Conservation (phyloP, 371 early-diverging fungal genomes). For the Coemansia sp. region DNA sequence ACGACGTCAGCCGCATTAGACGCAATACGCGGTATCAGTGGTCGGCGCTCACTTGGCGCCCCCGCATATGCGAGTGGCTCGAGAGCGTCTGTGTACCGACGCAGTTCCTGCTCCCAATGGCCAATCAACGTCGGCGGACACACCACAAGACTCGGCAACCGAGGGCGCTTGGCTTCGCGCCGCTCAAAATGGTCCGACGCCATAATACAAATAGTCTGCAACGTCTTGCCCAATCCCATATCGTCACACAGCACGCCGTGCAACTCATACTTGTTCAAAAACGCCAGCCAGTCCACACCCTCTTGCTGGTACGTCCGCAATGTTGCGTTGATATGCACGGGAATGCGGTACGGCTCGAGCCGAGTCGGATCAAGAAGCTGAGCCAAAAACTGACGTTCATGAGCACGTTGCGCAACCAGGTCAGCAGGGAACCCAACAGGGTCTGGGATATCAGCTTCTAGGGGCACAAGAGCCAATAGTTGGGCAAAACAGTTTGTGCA, state of each 20-base stretch:
- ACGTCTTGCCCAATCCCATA: slow-evolving; percentile 98
- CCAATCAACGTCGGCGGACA: slow-evolving; percentile 96
- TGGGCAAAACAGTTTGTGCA: slow-evolving; percentile 92
- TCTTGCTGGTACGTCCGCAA: slow-evolving; percentile 95
- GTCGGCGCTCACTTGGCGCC: slow-evolving; percentile 71
- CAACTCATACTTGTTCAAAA: slow-evolving; percentile 90
- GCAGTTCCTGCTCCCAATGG: slow-evolving; percentile 98
- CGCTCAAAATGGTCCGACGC: slow-evolving; percentile 84
- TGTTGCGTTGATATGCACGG: slow-evolving; percentile 87
- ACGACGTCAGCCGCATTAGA: slow-evolving; percentile 69
- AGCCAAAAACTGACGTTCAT: slow-evolving; percentile 86
- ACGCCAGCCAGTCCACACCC: slow-evolving; percentile 98
- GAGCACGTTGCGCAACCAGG: slow-evolving; percentile 73
- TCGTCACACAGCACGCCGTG: slow-evolving; percentile 99
- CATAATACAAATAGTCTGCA: slow-evolving; percentile 95
- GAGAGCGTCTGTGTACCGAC: slow-evolving; percentile 74
- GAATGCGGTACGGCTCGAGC: slow-evolving; percentile 82
- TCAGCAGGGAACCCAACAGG: slow-evolving; percentile 81
- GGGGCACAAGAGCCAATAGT: slow-evolving; percentile 89
- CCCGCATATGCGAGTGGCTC: slow-evolving; percentile 85
- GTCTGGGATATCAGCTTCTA: slow-evolving; percentile 83
- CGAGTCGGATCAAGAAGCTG: slow-evolving; percentile 88
- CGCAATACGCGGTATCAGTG: slow-evolving; percentile 35
- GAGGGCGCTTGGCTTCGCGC: slow-evolving; percentile 49
- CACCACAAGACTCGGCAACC: slow-evolving; percentile 87